phyloP scores from a whole-genome alignment of 2,329 filamentous ascomycete genomes.

The Arthrobotrys sinensis region DNA sequence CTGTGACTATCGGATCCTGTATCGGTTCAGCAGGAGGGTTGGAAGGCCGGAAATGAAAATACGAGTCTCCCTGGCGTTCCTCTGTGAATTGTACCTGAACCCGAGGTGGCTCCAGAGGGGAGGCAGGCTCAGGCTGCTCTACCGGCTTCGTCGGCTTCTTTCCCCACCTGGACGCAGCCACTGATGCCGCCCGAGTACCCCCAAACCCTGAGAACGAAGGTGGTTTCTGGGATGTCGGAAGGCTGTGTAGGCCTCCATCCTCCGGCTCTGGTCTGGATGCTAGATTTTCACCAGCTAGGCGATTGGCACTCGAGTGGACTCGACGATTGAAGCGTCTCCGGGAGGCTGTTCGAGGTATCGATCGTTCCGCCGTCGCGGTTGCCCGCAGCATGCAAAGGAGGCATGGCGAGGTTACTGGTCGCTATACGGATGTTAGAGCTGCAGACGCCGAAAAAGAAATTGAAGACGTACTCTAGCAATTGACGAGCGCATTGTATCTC shows the following conservation, averaged over 20 bases:
- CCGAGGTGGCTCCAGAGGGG: slow-evolving; percentile 18
- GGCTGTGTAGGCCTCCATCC: slow-evolving; percentile 26
- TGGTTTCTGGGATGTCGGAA: slow-evolving; percentile 26
- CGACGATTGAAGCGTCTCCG: slow-evolving; percentile 44
- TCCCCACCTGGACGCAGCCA: slow-evolving; percentile 43
- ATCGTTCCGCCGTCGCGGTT: slow-evolving; percentile 39
- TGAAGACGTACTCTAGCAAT: slow-evolving; percentile 44
- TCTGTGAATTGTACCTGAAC: neutral
- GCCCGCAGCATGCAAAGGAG: slow-evolving; percentile 56
- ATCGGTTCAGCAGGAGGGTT: neutral
- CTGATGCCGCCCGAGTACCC: slow-evolving; percentile 6
- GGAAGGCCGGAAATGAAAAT: slow-evolving; percentile 1
- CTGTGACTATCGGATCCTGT: neutral
- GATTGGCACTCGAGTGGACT: slow-evolving; percentile 54
- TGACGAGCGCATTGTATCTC: slow-evolving; percentile 46
- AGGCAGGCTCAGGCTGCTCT: neutral
- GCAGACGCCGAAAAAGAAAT: neutral
- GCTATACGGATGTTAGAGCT: slow-evolving; percentile 39
- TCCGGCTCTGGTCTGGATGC: slow-evolving; percentile 44
- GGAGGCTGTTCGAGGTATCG: slow-evolving; percentile 23
- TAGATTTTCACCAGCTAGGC: slow-evolving; percentile 43
- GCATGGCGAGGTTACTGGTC: slow-evolving; percentile 53
- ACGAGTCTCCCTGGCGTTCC: too few relatives aligned
- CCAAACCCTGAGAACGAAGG: slow-evolving; percentile 37
- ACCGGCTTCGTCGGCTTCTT: slow-evolving; percentile 33